Evolutionary conservation across 495 filamentous ascomycete species (phyloP), one percentile per base, ranked within the genome.

Genomic region (Apiosordaria backusii): DNA sequence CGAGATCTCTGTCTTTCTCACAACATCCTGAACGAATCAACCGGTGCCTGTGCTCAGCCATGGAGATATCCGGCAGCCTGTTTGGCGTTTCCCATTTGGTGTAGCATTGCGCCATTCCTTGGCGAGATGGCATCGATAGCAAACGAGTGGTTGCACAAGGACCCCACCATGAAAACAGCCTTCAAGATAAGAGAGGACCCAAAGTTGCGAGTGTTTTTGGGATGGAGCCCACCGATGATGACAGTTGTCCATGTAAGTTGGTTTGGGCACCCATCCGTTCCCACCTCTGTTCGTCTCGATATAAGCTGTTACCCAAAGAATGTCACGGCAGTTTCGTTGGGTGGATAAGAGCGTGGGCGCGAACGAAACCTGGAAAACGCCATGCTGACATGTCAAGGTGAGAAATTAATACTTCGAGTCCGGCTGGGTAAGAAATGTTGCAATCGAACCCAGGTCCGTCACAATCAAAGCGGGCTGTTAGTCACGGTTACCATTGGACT

Each of bases 41-140:
- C n/a, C n/a, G n/a, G n/a, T n/a, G n/a, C n/a, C n/a, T n/a, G n/a
- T n/a, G n/a, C n/a, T n/a, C n/a, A n/a, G n/a, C n/a, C n/a, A n/a
- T n/a, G n/a, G n/a, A n/a, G n/a, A n/a, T n/a, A 59, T 59, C 26
- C 59, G 24, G 16, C 25, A 27, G 59, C 26, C 25, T 13, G 59
- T 61, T 61, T 61, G 59, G 19, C 25, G 16, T 2, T 45, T 45
- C 16, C 35, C 9, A 50, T 45, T 61, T 21, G 24, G 59, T 61
- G 59, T 45, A n/a, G 27, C 59, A 61, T 61, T 61, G 26, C 59
- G 59, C 59, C 59, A 61, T 61, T 61, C 26, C 59, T 61, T 61
- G 59, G 59, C 59, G 59, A 6, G 59, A 61, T 61, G 59, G 59
- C 59, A 50, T 61, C 59, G 27, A 40, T 27, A 27, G 0, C 59